phyloP scores from a whole-genome alignment of 192 early-diverging fungal species.

The Backusella macrospora region DNA sequence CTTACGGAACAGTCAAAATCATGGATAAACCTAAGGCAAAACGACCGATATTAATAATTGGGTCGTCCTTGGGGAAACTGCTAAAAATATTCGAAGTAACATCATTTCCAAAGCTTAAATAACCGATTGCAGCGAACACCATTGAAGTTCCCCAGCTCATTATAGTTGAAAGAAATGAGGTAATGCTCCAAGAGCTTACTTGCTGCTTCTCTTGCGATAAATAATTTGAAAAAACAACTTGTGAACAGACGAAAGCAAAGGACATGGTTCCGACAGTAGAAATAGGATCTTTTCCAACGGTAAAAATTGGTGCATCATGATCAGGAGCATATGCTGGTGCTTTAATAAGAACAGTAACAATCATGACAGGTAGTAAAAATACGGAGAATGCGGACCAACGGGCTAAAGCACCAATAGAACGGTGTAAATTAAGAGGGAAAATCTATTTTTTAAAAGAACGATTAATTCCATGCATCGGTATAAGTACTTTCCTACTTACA shows the following conservation, averaged over 20 bases:
- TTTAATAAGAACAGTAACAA: conserved; percentile 58
- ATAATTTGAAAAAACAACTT: conserved; percentile 63
- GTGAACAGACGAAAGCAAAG: conserved; percentile 67
- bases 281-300: conserved; percentile 61
- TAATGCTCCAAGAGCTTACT: conserved; percentile 48
- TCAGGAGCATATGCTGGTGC: conserved; percentile 54
- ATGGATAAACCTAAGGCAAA: conserved; percentile 61
- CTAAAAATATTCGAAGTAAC: conserved; percentile 69
- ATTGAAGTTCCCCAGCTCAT: conserved; percentile 57
- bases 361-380: conserved; percentile 63
- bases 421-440: conserved; percentile 63
- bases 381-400: conserved; percentile 59
- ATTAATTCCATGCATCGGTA: not conserved
- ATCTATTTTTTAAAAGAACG: conserved; percentile 36
- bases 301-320: conserved; percentile 52
- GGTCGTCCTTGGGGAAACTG: conserved; percentile 61
- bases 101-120: conserved; percentile 60
- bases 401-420: conserved; percentile 62
- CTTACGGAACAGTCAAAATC: conserved; percentile 61
- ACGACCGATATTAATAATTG: conserved; percentile 62
- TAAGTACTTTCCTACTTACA: conserved; percentile 35
- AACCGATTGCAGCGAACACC: conserved; percentile 63
- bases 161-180: conserved; percentile 51
- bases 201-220: conserved; percentile 50
- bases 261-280: conserved; percentile 68